Evolutionary conservation across 805 yeast genomes (phyloP), one percentile per base, ranked within the genome.

Genomic region (Metschnikowia corniflorae): DNA sequence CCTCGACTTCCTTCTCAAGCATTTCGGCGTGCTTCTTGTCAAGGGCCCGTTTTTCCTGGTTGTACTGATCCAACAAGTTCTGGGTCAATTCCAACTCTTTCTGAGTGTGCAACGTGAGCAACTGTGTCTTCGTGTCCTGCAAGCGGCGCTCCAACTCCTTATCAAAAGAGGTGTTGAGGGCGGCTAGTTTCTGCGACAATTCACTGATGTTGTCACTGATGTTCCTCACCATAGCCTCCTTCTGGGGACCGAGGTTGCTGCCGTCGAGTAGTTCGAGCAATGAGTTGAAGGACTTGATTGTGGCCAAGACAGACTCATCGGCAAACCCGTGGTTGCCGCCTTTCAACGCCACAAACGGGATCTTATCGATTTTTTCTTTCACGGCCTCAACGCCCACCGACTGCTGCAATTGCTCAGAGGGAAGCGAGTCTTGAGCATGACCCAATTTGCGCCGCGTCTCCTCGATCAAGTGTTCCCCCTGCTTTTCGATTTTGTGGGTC

Each of bases 1-100:
- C 79, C 46, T 75, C 76, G 36, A 88, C 68, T 60, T 88, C 96
- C 13, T 68, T 61, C 15, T 61, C 56, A 47, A 91, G 67, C 46
- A 79, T 74, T 30, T 66, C 60, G 42, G 75, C 68, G 55, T 80
- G 81, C 48, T 78, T 78, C 31, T 65, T 57, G 46, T 81, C 81
- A 49, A 86, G 68, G 39, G 72, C 73, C 32, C 68, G 53, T 53
- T 83, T 80, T 50, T 80, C 83, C n/a, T 60, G 56, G 41, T 75
- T 75, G 53, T 82, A 80, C 49, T 83, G 80, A 27, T 68, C 60
- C 50, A 78, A 67, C 58, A 83, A 77, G 37, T 73, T 70, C 37
- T 69, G 67, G n/a, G 84, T 72, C 44, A 81, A 58, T 31, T 73
- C 77, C 41, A 73, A 66, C 61, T 82, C 78, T 54, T 78, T 61